A percentile compares a stretch with the other conserved stretches of the same genome.
Conservation (phyloP, 805 yeast species). For the Suhomyces pyralidae region DNA sequence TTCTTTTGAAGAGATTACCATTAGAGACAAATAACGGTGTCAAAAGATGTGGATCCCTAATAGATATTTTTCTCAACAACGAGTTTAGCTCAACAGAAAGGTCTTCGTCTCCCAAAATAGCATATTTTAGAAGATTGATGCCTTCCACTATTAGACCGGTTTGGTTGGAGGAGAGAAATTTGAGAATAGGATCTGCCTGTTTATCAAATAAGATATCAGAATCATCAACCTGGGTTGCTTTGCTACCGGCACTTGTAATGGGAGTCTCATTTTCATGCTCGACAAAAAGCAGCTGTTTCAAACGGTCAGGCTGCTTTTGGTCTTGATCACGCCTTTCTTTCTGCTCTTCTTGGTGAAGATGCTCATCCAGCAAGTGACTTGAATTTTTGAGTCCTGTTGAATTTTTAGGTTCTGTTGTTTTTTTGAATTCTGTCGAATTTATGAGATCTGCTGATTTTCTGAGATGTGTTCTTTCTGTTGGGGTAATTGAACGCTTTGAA, state of each 20-base stretch:
- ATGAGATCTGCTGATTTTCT: no score
- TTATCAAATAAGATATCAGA: constrained; percentile 14
- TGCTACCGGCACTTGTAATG: not conserved
- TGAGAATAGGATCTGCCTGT: constrained; percentile 34
- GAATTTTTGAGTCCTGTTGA: not conserved
- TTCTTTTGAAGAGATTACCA: constrained; percentile 24
- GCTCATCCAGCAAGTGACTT: not conserved
- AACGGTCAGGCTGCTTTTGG: not conserved
- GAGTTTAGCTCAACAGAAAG: constrained; percentile 21
- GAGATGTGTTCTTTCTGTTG: constrained; percentile 1
- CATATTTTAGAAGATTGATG: constrained; percentile 33
- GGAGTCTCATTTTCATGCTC: not conserved
- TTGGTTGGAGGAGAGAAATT: constrained; percentile 33
- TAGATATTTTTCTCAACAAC: constrained; percentile 25
- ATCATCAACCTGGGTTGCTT: not conserved
- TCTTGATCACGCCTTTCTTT: not conserved
- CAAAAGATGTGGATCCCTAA: constrained; percentile 28
- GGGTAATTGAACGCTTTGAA: constrained; percentile 19
- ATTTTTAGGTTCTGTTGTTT: not conserved
- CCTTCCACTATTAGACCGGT: constrained; percentile 33
- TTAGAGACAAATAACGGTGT: constrained; percentile 28
- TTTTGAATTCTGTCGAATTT: no score
- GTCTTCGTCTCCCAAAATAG: constrained; percentile 36
- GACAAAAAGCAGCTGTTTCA: not conserved
- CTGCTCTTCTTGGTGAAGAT: not conserved